Evolutionary conservation across 2,329 filamentous ascomycete species (phyloP), one percentile per base, ranked within the genome.

Genomic region (Claviceps citrina): DNA sequence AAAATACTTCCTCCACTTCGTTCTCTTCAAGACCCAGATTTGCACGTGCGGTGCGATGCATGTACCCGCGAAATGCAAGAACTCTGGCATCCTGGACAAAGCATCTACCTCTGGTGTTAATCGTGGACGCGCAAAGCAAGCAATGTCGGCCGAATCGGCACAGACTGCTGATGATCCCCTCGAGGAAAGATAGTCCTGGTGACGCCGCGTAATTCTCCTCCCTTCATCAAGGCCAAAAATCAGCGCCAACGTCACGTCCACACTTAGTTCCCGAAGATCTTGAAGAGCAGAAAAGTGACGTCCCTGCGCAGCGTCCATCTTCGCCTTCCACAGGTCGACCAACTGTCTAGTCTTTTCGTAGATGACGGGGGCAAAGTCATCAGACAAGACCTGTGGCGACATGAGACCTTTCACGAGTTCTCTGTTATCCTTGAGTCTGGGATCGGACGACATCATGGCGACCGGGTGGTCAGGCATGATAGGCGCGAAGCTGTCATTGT

Each of bases 291-390:
- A 45, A 28, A 62, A 62, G 1, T 56, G 55, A 2, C 48, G 36
- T 5, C 54, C 52, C 0, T 45, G 36, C 6, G 54, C 48, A 0
- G 54, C 3, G 1, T 40, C 16, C 3, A 43, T 38, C 41, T 62
- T 62, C 7, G 48, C 25, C 10, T 38, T 38, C 58, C 58, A 61
- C 7, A 62, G 47, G 8, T 52, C 47, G 8, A 62, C 33, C 8
- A 61, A 45, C 9, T 45, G 42, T 8, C 44, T 40, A 7, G 50
- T 49, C 26, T 55, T 60, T 8, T 47, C 38, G 28, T 61, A 49
- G 1, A 60, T 52, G 15, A 52, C 41, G 0, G 56, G 56, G 5
- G 50, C 56, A 0, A 56, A 52, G 4, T 31, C 48, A 24, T 47
- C 38, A 33, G 53, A 41, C n/a, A 59, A 39, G 20, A 57, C 55